Evolutionary conservation across 2,329 filamentous ascomycete genomes (phyloP).

Genomic region (Mycosphaerella sp.): DNA sequence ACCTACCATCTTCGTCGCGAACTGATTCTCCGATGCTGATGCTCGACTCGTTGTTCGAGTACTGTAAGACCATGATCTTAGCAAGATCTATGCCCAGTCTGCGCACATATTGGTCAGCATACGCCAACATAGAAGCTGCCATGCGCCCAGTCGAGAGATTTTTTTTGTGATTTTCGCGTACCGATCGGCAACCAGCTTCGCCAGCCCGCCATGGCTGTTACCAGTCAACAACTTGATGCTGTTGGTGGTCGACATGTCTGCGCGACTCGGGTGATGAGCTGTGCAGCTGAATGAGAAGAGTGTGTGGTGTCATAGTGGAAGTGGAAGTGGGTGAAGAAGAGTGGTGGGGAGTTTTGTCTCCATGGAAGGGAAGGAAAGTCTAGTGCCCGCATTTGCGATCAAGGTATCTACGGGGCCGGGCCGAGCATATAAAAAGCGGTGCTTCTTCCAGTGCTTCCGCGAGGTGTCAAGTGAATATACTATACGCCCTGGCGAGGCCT

Average conservation of each 20-base stretch:
- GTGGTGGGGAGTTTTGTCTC: not conserved
- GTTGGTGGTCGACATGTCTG: slow-evolving; percentile 57
- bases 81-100: slow-evolving; percentile 71
- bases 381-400: slow-evolving; percentile 4
- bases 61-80: slow-evolving; percentile 74
- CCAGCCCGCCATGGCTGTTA: slow-evolving; percentile 67
- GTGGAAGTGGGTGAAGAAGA: not conserved
- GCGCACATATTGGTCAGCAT: slow-evolving; percentile 11
- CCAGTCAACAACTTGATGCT: slow-evolving; percentile 69
- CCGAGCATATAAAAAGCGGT: too few species aligned
- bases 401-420: too few species aligned
- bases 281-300: slow-evolving; percentile 7
- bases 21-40: slow-evolving; percentile 96
- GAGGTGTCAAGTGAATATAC: too few species aligned
- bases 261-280: slow-evolving; percentile 13
- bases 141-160: slow-evolving; percentile 7
- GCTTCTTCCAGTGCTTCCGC: too few species aligned
- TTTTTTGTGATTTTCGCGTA: slow-evolving; percentile 33
- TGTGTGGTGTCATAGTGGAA: slow-evolving; percentile 17
- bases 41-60: slow-evolving; percentile 80
- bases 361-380: slow-evolving; percentile 8
- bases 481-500: too few species aligned
- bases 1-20: slow-evolving; percentile 81
- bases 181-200: slow-evolving; percentile 62
- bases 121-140: not conserved